These are phyloP conservation scores for Mycena haematopus DNA, from an alignment of 768 basidiomycete genomes.

Conservation along the genomic window DNA sequence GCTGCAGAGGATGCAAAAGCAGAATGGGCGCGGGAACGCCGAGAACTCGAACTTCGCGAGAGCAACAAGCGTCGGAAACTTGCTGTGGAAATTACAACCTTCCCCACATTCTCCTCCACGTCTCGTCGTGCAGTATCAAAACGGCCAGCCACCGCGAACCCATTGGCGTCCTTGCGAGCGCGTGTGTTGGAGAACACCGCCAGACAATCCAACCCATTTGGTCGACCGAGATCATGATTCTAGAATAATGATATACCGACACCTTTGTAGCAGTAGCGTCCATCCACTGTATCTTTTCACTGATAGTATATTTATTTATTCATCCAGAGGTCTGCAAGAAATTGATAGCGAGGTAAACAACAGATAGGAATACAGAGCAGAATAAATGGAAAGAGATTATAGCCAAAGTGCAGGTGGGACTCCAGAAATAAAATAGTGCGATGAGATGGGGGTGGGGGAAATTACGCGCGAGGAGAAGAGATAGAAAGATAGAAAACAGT, in stretches of 20 bases:
- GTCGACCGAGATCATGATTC: slow-evolving; percentile 6
- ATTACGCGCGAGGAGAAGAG: slow-evolving; percentile 37
- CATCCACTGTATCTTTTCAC: slow-evolving; percentile 9
- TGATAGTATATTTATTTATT: slow-evolving; percentile 23
- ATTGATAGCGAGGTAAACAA: slow-evolving; percentile 67
- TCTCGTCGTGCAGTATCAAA: slow-evolving; percentile 14
- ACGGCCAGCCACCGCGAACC: slow-evolving; percentile 30
- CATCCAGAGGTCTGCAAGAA: slow-evolving; percentile 41
- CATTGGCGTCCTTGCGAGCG: slow-evolving; percentile 54
- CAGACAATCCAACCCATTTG: slow-evolving; percentile 41
- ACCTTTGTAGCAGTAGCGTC: slow-evolving; percentile 19
- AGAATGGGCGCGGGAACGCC: slow-evolving; percentile 63
- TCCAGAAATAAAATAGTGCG: slow-evolving; percentile 45
- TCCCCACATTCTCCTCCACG: slow-evolving; percentile 23
- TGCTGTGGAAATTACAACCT: slow-evolving; percentile 34
- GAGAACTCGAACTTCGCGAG: slow-evolving; percentile 51
- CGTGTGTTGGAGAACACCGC: slow-evolving; percentile 66
- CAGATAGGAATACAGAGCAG: slow-evolving; percentile 61
- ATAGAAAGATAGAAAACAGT: slow-evolving; percentile 39
- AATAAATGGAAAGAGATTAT: slow-evolving; percentile 35
- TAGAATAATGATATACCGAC: slow-evolving; percentile 3
- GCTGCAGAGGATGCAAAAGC: slow-evolving; percentile 65
- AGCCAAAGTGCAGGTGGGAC: slow-evolving; percentile 47
- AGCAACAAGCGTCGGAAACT: slow-evolving; percentile 56
- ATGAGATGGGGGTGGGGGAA: slow-evolving; percentile 30